These are phyloP conservation scores for Glycine latifolia DNA, from an alignment of 306 rosid genomes.

Conservation along the genomic window DNA sequence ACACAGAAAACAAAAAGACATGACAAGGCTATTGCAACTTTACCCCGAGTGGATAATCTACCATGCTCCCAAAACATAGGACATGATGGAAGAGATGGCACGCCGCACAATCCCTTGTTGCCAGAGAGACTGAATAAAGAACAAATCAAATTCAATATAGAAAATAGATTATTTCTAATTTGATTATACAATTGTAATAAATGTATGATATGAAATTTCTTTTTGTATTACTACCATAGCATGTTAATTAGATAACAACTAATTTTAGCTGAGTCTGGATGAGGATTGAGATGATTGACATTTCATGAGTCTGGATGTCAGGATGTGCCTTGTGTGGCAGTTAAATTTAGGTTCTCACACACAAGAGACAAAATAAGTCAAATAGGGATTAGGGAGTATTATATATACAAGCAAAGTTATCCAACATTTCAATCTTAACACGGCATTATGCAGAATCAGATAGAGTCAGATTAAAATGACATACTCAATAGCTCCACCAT, in stretches of 20 bases:
- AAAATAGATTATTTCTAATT: conserved; percentile 34
- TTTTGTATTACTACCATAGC: conserved; percentile 16
- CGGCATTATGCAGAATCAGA: conserved; percentile 25
- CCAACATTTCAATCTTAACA: neutral
- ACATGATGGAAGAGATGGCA: conserved; percentile 74
- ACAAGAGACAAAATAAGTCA: conserved; percentile 7
- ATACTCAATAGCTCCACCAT: conserved; percentile 96
- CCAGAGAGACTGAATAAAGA: conserved; percentile 69
- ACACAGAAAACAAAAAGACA: conserved; percentile 58
- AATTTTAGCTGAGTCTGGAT: conserved; percentile 14
- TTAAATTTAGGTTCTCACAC: neutral
- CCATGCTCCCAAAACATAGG: conserved; percentile 91
- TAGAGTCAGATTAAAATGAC: conserved; percentile 46
- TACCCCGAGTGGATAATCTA: conserved; percentile 72
- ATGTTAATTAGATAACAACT: conserved; percentile 20
- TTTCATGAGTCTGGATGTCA: no score
- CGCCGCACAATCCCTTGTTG: conserved; percentile 93
- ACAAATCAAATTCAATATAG: conserved; percentile 32
- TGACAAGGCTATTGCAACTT: conserved; percentile 78
- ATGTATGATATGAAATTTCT: conserved; percentile 12
- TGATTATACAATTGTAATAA: conserved; percentile 5
- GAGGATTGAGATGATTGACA: conserved; percentile 6
- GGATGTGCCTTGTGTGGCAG: neutral
- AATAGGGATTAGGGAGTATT: conserved; percentile 1
- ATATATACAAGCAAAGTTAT: conserved; percentile 21